Evolutionary conservation across 169 alveolate species (phyloP), one percentile per base, ranked within the genome.

Genomic region (Plasmodium fragile): DNA sequence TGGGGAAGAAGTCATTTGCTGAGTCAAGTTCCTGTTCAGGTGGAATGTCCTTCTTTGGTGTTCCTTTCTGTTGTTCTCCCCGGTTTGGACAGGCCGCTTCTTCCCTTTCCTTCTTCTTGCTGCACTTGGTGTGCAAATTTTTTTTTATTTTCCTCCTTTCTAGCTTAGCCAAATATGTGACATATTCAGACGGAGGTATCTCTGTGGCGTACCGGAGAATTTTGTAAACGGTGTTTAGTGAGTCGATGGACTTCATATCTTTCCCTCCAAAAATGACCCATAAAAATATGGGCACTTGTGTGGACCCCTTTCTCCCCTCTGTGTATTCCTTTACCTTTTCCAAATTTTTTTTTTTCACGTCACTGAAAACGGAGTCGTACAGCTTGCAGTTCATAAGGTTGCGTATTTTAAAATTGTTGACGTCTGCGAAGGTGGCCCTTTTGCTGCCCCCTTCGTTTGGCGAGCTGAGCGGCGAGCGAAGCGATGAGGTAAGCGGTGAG

Each of bases 221-320:
- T 34, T 89, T 89, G 30, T 89, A 89, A 25, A 89, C 90, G 32
- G 49, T 78, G 81, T 78, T 89, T 77, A 89, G 32, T 11, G 94
- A 89, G 10, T 89, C 94, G 82, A 89, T 89, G 13, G 94, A 89
- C 10, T 89, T 89, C 94, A 89, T 89, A 65, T 89, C 94, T 25
- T 89, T 89, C 34, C 94, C 94, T 8, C 94, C 94, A 55, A 89
- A 89, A 43, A 89, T 78, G n/a, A 89, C 75, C 94, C 94, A 89
- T 22, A 89, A 11, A 28, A 34, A 89, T 7, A 89, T 89, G 6
- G 94, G 94, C 22, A 89, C 73, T 25, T 78, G 75, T 18, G 59
- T 18, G 18, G 22, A 11, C 16, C 22, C 25, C 41, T 3, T 77
- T 43, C 39, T 53, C 75, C 32, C 71, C 70, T 55, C n/a, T 53